These are phyloP conservation scores for Pichia ethanolica DNA, from an alignment of 805 yeast genomes.

Conservation along the genomic window DNA sequence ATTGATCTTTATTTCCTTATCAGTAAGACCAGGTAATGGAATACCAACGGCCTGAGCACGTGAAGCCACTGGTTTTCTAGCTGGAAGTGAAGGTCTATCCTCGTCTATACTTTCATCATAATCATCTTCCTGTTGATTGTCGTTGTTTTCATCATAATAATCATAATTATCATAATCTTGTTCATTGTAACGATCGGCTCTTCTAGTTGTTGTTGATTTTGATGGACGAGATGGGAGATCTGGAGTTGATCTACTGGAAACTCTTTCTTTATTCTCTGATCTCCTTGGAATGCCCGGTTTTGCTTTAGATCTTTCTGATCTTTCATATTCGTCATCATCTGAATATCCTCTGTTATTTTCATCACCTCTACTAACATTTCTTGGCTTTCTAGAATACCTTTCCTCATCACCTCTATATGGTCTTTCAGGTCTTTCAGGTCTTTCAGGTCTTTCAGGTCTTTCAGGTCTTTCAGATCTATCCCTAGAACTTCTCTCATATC, in stretches of 20 bases:
- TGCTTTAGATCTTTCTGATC: background rate
- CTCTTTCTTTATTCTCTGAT: background rate
- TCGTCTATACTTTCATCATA: conserved; percentile 15
- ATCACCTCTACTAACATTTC: too few species aligned
- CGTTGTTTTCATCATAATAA: background rate
- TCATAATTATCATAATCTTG: background rate
- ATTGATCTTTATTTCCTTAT: background rate
- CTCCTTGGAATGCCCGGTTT: background rate
- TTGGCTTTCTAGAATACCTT: too few species aligned
- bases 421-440: conserved; percentile 1
- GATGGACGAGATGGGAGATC: too few species aligned
- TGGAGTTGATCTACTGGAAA: too few species aligned
- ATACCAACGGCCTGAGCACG: conserved; percentile 4
- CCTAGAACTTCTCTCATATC: background rate
- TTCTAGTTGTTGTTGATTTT: background rate
- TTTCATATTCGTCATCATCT: too few species aligned
- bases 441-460: background rate
- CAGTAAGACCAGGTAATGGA: conserved; percentile 5
- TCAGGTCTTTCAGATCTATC: background rate
- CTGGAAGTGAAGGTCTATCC: conserved; percentile 23
- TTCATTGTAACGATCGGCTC: background rate
- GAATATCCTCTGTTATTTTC: too few species aligned
- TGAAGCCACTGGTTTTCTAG: conserved; percentile 11
- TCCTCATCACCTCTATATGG: too few species aligned
- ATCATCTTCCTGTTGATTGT: too few species aligned